These are phyloP conservation scores for Exophiala dermatitidis DNA, from an alignment of 2,329 filamentous ascomycete genomes.

Conservation along the genomic window DNA sequence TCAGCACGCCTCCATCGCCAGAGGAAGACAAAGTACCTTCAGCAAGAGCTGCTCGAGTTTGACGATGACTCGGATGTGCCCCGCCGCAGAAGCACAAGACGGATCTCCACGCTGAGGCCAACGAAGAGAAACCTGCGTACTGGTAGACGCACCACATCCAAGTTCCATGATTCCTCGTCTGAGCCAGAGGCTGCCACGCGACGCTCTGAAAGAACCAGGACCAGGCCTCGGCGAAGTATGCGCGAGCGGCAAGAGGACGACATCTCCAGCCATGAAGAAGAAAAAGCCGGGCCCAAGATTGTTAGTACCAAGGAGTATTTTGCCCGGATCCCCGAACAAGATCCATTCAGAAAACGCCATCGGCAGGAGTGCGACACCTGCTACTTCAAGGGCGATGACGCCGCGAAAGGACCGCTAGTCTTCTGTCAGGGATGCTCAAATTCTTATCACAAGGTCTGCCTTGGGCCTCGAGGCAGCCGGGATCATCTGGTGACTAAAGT, in stretches of 20 bases:
- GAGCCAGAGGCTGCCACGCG: constrained; percentile 24
- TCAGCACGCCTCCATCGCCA: constrained; percentile 16
- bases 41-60: constrained; percentile 12
- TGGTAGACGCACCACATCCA: not conserved
- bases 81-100: constrained; percentile 17
- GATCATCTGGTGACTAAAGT: constrained; percentile 92
- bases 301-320: constrained; percentile 68
- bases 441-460: constrained; percentile 73
- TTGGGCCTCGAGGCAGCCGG: constrained; percentile 63
- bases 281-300: constrained; percentile 46
- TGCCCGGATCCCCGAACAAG: constrained; percentile 51
- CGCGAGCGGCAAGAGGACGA: constrained; percentile 46
- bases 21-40: constrained; percentile 2
- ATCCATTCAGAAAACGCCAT: constrained; percentile 65
- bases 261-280: constrained; percentile 33
- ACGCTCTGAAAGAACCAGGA: constrained; percentile 31
- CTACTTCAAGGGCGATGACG: constrained; percentile 45
- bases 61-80: constrained; percentile 12
- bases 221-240: constrained; percentile 35
- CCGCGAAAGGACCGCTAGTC: constrained; percentile 62
- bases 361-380: constrained; percentile 67
- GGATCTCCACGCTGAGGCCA: constrained; percentile 7
- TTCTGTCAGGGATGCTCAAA: constrained; percentile 86
- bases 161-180: constrained; percentile 7
- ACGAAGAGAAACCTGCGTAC: constrained; percentile 1